Evolutionary conservation across 2,329 filamentous ascomycete species (phyloP).

Genomic region (Uncinocarpus reesii): DNA sequence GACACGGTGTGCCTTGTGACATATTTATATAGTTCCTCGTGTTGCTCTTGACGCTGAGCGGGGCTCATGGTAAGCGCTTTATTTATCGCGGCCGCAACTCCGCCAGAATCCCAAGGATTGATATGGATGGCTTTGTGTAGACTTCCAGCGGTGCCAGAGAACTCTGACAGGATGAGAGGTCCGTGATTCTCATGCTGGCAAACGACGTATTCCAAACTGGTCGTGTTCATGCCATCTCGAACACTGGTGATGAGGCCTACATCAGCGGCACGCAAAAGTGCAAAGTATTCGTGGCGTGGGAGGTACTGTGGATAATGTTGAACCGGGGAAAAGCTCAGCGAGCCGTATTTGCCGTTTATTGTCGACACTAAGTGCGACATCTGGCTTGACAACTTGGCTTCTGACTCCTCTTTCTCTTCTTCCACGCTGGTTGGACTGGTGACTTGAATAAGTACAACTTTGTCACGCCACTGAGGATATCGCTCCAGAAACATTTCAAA

Average conservation of each 20-base stretch:
- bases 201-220: constrained; percentile 85
- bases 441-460: constrained; percentile 89
- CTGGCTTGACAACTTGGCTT: constrained; percentile 73
- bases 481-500: constrained; percentile 86
- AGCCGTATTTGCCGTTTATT: constrained; percentile 86
- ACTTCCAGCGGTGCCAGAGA: constrained; percentile 84
- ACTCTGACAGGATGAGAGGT: constrained; percentile 88
- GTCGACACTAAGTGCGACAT: constrained; percentile 83
- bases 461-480: constrained; percentile 83
- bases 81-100: constrained; percentile 75
- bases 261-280: constrained; percentile 78
- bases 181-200: constrained; percentile 81
- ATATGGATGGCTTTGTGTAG: constrained; percentile 83
- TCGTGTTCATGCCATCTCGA: constrained; percentile 95
- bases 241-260: constrained; percentile 93
- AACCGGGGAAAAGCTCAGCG: constrained; percentile 77
- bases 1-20: constrained; percentile 80
- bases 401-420: constrained; percentile 63
- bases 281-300: constrained; percentile 82
- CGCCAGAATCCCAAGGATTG: constrained; percentile 86
- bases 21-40: constrained; percentile 66
- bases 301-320: constrained; percentile 94
- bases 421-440: constrained; percentile 77
- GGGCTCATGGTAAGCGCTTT: constrained; percentile 65
- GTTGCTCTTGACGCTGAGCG: constrained; percentile 56